phyloP scores from a whole-genome alignment of 2,329 filamentous ascomycete species.

The Diaporthe sp. region DNA sequence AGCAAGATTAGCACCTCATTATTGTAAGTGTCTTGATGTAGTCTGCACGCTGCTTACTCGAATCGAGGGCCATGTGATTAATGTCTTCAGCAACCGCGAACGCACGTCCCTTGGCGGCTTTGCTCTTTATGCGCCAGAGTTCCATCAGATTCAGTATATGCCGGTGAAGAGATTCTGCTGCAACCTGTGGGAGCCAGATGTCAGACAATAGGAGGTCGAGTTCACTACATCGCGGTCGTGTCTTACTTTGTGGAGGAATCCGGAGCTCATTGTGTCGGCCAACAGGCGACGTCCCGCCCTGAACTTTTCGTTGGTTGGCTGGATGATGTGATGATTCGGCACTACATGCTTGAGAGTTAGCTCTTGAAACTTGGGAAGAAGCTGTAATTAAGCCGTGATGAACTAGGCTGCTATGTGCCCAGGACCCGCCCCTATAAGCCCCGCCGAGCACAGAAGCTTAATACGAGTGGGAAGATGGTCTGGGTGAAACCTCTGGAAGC shows the following conservation, averaged over 20 bases:
- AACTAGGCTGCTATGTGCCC: no score
- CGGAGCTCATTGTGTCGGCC: conserved; percentile 35
- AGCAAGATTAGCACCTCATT: background rate
- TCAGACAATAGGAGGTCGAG: background rate
- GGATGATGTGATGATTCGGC: conserved; percentile 35
- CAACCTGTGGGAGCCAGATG: conserved; percentile 10
- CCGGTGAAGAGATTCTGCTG: conserved; percentile 32
- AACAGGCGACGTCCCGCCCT: conserved; percentile 34
- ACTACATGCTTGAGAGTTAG: background rate
- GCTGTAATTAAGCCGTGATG: background rate
- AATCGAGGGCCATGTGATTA: conserved; percentile 38
- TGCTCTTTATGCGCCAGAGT: conserved; percentile 33
- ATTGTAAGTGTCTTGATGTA: no score
- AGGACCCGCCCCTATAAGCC: background rate
- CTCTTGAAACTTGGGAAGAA: no score
- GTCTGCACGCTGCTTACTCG: conserved; percentile 6
- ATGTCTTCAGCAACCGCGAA: conserved; percentile 27
- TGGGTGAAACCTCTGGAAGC: no score
- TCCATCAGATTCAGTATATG: conserved; percentile 32
- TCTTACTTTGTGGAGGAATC: conserved; percentile 35
- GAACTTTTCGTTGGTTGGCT: conserved; percentile 35
- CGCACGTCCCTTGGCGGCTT: conserved; percentile 5
- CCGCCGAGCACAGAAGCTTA: background rate
- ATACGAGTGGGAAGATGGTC: background rate
- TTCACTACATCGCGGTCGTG: background rate